Evolutionary conservation across 2,329 filamentous ascomycete species (phyloP).

Genomic region (Aspergillus latus): DNA sequence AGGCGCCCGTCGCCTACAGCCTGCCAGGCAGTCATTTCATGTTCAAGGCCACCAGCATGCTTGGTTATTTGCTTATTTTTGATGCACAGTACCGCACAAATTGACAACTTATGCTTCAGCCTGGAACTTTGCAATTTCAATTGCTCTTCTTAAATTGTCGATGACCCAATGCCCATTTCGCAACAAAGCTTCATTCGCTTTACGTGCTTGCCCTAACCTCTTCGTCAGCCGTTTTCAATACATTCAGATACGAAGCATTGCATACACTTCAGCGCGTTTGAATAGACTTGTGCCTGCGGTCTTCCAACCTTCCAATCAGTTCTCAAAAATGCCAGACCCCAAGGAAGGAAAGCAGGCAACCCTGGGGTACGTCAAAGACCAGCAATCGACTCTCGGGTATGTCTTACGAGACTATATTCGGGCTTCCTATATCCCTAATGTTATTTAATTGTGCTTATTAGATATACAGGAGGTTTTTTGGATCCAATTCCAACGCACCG

Average conservation of each 20-base stretch:
- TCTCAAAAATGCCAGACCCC: slow-evolving; percentile 19
- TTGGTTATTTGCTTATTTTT: background rate
- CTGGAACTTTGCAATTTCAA: slow-evolving; percentile 9
- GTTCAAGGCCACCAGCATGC: slow-evolving; percentile 2
- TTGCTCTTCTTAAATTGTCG: slow-evolving; percentile 17
- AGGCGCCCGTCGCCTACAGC: slow-evolving; percentile 13
- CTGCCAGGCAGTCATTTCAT: slow-evolving; percentile 11
- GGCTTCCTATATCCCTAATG: background rate
- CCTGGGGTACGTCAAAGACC: slow-evolving; percentile 78
- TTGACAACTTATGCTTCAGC: slow-evolving; percentile 20
- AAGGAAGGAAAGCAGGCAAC: slow-evolving; percentile 68
- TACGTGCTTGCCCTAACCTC: background rate
- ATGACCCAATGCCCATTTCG: slow-evolving; percentile 4
- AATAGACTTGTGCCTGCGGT: background rate
- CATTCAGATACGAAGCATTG: background rate
- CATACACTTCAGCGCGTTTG: background rate
- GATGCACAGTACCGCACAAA: background rate
- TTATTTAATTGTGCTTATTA: background rate
- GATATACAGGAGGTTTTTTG: slow-evolving; percentile 78
- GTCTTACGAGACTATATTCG: slow-evolving; percentile 24
- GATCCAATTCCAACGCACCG: slow-evolving; percentile 61
- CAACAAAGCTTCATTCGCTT: background rate
- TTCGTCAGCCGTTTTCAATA: background rate
- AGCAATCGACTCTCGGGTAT: slow-evolving; percentile 74
- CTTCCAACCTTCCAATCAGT: background rate